These are phyloP conservation scores for Yarrowia bubula DNA, from an alignment of 805 yeast species.

Conservation along the genomic window DNA sequence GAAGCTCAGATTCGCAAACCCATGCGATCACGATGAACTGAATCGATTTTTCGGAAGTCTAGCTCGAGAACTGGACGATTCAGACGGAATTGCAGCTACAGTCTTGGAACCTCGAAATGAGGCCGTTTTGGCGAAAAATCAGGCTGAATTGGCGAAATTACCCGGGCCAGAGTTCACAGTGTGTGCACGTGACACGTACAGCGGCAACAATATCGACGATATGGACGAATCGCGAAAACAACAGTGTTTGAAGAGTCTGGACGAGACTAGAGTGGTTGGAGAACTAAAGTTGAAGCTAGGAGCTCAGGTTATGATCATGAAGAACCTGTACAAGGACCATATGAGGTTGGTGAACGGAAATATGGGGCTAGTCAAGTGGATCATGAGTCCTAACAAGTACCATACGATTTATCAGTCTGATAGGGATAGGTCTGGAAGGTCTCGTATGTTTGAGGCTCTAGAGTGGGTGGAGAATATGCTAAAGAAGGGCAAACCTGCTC, in stretches of 20 bases:
- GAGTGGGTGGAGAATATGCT: constrained; percentile 7
- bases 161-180: constrained; percentile 45
- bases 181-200: background rate
- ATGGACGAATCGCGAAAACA: constrained; percentile 33
- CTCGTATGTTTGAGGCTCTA: background rate
- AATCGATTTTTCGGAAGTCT: constrained; percentile 50
- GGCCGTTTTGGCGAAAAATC: constrained; percentile 79
- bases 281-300: constrained; percentile 65
- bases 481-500: background rate
- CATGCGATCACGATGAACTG: constrained; percentile 47
- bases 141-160: constrained; percentile 48
- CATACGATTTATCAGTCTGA: background rate
- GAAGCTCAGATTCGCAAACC: constrained; percentile 68
- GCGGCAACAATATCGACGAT: constrained; percentile 35
- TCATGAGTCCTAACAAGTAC: constrained; percentile 38
- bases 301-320: constrained; percentile 89
- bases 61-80: constrained; percentile 51
- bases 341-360: constrained; percentile 83
- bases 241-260: constrained; percentile 42
- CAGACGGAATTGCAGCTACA: constrained; percentile 84
- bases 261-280: constrained; percentile 67
- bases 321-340: constrained; percentile 52
- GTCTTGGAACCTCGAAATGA: constrained; percentile 80
- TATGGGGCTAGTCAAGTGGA: constrained; percentile 67
- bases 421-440: background rate